A percentile compares a stretch with the other conserved stretches of the same genome.
Evolutionary conservation across 2,329 filamentous ascomycete species (phyloP).

Genomic region (Cladosporium sp.): DNA sequence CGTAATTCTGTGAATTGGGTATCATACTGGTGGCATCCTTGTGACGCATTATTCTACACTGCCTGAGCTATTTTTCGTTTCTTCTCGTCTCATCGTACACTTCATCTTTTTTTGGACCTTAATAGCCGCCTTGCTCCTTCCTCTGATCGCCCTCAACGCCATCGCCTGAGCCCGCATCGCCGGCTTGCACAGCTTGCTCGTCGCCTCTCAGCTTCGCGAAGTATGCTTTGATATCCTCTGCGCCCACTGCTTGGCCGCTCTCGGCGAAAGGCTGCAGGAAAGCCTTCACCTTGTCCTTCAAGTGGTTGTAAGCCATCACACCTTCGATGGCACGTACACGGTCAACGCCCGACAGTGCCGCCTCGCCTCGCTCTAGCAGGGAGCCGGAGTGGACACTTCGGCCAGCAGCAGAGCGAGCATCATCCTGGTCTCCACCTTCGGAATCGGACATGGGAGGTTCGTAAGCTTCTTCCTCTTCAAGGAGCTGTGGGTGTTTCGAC

Average conservation of each 20-base stretch:
- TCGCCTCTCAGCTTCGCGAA: conserved; percentile 94
- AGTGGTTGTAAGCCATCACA: conserved; percentile 96
- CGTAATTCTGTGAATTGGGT: not conserved
- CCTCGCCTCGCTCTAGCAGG: conserved; percentile 88
- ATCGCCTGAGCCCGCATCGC: conserved; percentile 34
- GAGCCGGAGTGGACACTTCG: conserved; percentile 71
- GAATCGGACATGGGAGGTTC: conserved; percentile 78
- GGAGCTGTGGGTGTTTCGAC: conserved; percentile 71
- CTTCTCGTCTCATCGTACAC: conserved; percentile 8
- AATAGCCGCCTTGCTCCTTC: conserved; percentile 46
- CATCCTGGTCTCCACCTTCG: conserved; percentile 57
- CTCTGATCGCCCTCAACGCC: conserved; percentile 35
- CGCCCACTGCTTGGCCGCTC: conserved; percentile 81
- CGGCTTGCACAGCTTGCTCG: conserved; percentile 53
- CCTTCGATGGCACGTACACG: conserved; percentile 90
- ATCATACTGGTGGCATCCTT: not conserved
- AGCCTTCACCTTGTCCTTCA: conserved; percentile 92
- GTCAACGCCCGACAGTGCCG: conserved; percentile 86
- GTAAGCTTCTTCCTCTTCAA: conserved; percentile 93
- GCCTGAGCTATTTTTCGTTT: not conserved
- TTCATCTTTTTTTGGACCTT: conserved; percentile 18
- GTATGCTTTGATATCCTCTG: conserved; percentile 94
- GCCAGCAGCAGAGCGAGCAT: conserved; percentile 43
- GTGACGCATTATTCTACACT: conserved; percentile 4
- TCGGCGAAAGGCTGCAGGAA: conserved; percentile 95